Evolutionary conservation across 1,284 basidiomycete species (phyloP).

Genomic region (Inonotus hispidus): DNA sequence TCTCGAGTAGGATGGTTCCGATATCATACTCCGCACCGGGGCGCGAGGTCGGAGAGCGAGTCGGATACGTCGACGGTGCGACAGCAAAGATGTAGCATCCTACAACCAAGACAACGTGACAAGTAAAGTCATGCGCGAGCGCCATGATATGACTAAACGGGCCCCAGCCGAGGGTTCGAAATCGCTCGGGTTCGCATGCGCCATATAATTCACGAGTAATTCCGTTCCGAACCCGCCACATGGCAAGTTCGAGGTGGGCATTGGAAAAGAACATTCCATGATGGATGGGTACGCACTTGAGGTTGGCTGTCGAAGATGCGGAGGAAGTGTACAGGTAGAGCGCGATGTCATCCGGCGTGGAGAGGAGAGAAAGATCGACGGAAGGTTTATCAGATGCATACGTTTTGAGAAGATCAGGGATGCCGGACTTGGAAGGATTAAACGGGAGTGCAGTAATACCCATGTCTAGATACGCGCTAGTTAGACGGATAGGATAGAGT

Average conservation of each 20-base stretch:
- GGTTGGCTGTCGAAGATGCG: conserved; percentile 30
- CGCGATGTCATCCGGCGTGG: conserved; percentile 14
- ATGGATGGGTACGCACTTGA: conserved; percentile 31
- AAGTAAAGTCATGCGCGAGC: conserved; percentile 23
- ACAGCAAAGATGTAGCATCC: conserved; percentile 32
- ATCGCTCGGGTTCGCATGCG: conserved; percentile 20
- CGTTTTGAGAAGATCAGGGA: conserved; percentile 27
- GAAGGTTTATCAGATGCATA: conserved; percentile 22
- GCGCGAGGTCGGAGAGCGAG: background rate
- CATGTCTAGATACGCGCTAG: background rate
- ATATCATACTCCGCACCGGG: conserved; percentile 17
- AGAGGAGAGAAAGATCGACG: conserved; percentile 21
- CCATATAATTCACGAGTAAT: conserved; percentile 11
- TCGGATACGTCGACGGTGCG: conserved; percentile 27
- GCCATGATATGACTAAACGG: conserved; percentile 33
- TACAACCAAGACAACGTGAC: conserved; percentile 25
- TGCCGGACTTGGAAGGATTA: conserved; percentile 23
- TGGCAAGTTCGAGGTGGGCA: conserved; percentile 24
- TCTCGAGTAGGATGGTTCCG: conserved; percentile 6
- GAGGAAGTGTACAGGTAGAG: conserved; percentile 33
- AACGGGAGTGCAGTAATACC: background rate
- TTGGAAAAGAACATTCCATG: conserved; percentile 27
- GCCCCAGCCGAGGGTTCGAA: conserved; percentile 32
- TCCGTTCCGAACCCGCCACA: conserved; percentile 27
- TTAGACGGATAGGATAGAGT: background rate